Evolutionary conservation across 1,284 basidiomycete species (phyloP), one percentile per base, ranked within the genome.

Genomic region (Volvariella surrecta): DNA sequence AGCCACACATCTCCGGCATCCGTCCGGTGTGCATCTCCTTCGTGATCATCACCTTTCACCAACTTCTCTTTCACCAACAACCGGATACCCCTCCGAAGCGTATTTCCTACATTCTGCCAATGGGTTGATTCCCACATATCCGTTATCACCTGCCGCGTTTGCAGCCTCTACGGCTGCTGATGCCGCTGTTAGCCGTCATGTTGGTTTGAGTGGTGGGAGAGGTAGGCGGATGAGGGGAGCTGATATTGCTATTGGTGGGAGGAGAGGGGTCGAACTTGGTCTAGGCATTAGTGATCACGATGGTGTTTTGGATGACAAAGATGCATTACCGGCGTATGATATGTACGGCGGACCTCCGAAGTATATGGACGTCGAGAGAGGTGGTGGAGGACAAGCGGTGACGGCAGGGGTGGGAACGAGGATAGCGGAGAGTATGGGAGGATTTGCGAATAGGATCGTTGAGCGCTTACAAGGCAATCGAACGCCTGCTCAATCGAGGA

Each of bases 321-420:
- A 73, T 28, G 47, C 50, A 0, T 59, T 73, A 22, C 72, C 71
- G 6, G 66, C 70, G 2, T 74, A 73, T 37, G 63, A 72, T 32
- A 54, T 50, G 10, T 39, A 53, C 16, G 71, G 70, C 28, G 59
- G 67, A 7, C 71, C 70, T 13, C 71, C 72, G 13, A 66, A 63
- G 43, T 73, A 73, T 49, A 35, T 54, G 1, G 63, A 64, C 32
- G n/a, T 56, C 19, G 55, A 50, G 37, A 35, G 34, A n/a, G 24
- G 24, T 28, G 24, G 24, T 28, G 24, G 24, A 6, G 24, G 24
- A 6, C 6, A 11, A 6, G 24, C 6, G 6, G 24, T 6, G 11
- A 28, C 11, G 6, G 24, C 6, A 11, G 24, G 6, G 24, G 11
- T 28, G 24, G 24, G 24, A 11, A 28, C 24, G 6, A 28, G 24